Conservation (phyloP, 179 eudicot genomes). For the Camellia oleifera region DNA sequence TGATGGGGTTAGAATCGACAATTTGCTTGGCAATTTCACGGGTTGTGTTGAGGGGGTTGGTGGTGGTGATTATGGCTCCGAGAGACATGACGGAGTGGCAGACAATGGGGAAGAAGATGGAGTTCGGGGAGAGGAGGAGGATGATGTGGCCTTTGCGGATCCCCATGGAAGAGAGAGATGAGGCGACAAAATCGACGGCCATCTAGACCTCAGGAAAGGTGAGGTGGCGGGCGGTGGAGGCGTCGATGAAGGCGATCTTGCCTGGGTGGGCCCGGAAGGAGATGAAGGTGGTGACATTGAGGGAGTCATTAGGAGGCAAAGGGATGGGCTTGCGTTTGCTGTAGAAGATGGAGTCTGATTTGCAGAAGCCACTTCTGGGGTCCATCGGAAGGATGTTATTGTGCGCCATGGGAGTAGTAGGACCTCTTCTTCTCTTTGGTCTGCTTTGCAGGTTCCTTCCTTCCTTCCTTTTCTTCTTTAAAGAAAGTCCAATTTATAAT, state of each 20-base stretch:
- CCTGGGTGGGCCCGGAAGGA: conserved; percentile 42
- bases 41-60: conserved; percentile 80
- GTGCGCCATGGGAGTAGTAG: conserved; percentile 15
- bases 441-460: background rate
- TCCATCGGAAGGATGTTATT: conserved; percentile 15
- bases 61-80: conserved; percentile 87
- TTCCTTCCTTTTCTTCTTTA: background rate
- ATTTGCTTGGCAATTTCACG: conserved; percentile 66
- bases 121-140: conserved; percentile 81
- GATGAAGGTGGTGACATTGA: conserved; percentile 36
- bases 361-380: conserved; percentile 34
- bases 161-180: conserved; percentile 53
- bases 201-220: conserved; percentile 31
- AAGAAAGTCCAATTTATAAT: background rate
- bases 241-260: conserved; percentile 38
- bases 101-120: conserved; percentile 82
- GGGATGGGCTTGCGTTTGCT: conserved; percentile 40
- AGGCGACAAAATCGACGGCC: conserved; percentile 35
- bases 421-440: background rate
- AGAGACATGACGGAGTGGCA: conserved; percentile 83
- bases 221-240: conserved; percentile 32
- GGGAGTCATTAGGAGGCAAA: conserved; percentile 15
- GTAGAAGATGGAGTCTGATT: conserved; percentile 34
- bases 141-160: conserved; percentile 73
- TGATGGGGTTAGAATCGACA: conserved; percentile 58